Evolutionary conservation across 352 stramenopile species (phyloP), one percentile per base, ranked within the genome.

Genomic region (Pythium utonaiense): DNA sequence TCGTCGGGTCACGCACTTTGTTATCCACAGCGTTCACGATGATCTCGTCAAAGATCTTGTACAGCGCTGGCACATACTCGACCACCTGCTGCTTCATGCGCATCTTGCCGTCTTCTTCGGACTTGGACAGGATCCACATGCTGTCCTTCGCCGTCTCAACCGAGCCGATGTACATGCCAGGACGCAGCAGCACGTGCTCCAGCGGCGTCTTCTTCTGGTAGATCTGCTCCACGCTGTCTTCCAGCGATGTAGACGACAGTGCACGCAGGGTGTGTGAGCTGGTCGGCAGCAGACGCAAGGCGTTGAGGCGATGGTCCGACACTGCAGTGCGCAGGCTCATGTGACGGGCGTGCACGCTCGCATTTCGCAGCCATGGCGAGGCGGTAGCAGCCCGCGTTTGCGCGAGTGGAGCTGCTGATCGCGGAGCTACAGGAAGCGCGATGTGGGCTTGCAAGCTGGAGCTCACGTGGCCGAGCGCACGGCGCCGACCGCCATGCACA

Each of bases 11-110:
- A 17, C 87, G 83, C 16, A 90, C 80, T 63, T 95, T 97, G 75
- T 97, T 97, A 75, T 98, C 95, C 83, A 99, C 98, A 6, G 93
- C 95, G 70, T 99, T 99, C 19, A 99, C 96, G 38, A 99, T 91
- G 74, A 99, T 99, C 80, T 99, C 97, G 73, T 99, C 96, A 66
- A 99, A 99, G 67, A 99, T 99, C 74, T 99, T 99, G 89, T 97
- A 99, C 45, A 99, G 76, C 34, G 87, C 87, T 8, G 83, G 82
- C 13, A 92, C 80, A 52, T 88, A 95, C 68, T 93, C 80, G 17
- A 96, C 80, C 16, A 69, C 61, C 34, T 89, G 75, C 50, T 89
- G 84, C 52, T 80, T 80, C 84, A 95, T 93, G 48, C 70, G 65
- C 36, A 76, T 36, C 17, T 60, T 55, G 36, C 55, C 51, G 38